phyloP scores from a whole-genome alignment of 345 rosid genomes.

The Rhodomyrtus tomentosa region DNA sequence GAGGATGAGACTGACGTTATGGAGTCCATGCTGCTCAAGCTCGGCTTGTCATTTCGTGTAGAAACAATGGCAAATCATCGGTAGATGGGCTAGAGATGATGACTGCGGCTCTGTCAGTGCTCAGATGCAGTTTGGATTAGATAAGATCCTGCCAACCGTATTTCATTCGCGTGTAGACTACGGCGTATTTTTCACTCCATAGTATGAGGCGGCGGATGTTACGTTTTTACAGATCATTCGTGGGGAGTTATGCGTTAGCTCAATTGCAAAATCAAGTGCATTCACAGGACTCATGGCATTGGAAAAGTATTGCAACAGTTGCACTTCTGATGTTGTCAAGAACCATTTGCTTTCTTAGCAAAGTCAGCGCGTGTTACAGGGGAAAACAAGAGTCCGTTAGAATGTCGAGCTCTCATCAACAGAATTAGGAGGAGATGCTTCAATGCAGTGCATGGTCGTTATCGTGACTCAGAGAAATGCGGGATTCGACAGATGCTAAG shows the following conservation, averaged over 20 bases:
- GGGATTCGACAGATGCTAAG: neutral
- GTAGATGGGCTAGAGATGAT: neutral
- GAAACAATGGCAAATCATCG: neutral
- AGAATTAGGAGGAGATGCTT: neutral
- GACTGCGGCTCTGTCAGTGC: neutral
- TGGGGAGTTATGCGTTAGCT: neutral
- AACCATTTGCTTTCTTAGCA: neutral
- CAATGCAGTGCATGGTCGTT: neutral
- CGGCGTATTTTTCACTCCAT: accelerated
- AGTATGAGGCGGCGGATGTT: neutral
- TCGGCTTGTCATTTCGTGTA: neutral
- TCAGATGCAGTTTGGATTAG: neutral
- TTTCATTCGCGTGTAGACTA: neutral
- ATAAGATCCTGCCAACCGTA: neutral
- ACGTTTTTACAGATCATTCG: neutral
- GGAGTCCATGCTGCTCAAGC: neutral
- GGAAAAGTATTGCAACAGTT: neutral
- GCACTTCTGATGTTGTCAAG: neutral
- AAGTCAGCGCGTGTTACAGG: neutral
- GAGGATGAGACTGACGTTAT: neutral
- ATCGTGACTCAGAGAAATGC: neutral
- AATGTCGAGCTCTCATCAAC: neutral
- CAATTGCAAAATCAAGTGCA: neutral
- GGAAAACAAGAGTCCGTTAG: neutral
- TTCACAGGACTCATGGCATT: neutral